A percentile compares a stretch with the other conserved stretches of the same genome.
These are phyloP conservation scores for Hymenoscyphus infarciens DNA, from an alignment of 2,329 filamentous ascomycete genomes.

Conservation along the genomic window DNA sequence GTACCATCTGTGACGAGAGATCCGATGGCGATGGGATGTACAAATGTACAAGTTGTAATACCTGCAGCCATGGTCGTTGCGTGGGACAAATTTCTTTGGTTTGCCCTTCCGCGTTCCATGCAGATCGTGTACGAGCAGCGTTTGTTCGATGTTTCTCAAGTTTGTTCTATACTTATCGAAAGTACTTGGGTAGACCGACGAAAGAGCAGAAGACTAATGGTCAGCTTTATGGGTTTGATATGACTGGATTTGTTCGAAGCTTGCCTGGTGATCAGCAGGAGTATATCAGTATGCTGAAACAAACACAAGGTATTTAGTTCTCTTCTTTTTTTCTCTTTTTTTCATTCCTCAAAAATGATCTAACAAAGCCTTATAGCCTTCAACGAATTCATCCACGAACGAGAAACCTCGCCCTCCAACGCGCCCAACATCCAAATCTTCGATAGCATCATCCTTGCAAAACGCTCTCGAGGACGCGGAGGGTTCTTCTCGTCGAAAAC, in stretches of 20 bases:
- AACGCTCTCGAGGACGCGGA: constrained; percentile 61
- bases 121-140: constrained; percentile 58
- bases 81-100: constrained; percentile 61
- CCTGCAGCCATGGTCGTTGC: constrained; percentile 56
- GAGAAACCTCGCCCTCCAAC: constrained; percentile 61
- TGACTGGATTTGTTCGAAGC: constrained; percentile 62
- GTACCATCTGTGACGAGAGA: constrained; percentile 73
- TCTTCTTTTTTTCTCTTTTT: background rate
- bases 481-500: constrained; percentile 44
- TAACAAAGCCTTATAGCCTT: constrained; percentile 52
- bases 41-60: constrained; percentile 64
- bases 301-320: constrained; percentile 55
- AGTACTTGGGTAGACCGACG: constrained; percentile 56
- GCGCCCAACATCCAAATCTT: constrained; percentile 71
- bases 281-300: constrained; percentile 60
- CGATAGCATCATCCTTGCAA: constrained; percentile 79
- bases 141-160: constrained; percentile 65
- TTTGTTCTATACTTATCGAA: constrained; percentile 63
- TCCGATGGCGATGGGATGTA: constrained; percentile 66
- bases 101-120: constrained; percentile 58
- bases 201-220: constrained; percentile 59
- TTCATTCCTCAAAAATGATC: constrained; percentile 33
- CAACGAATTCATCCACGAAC: constrained; percentile 81
- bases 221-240: constrained; percentile 61
- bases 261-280: constrained; percentile 64